Conservation (phyloP, 2,329 filamentous ascomycete genomes). For the Fusarium dimerum region DNA sequence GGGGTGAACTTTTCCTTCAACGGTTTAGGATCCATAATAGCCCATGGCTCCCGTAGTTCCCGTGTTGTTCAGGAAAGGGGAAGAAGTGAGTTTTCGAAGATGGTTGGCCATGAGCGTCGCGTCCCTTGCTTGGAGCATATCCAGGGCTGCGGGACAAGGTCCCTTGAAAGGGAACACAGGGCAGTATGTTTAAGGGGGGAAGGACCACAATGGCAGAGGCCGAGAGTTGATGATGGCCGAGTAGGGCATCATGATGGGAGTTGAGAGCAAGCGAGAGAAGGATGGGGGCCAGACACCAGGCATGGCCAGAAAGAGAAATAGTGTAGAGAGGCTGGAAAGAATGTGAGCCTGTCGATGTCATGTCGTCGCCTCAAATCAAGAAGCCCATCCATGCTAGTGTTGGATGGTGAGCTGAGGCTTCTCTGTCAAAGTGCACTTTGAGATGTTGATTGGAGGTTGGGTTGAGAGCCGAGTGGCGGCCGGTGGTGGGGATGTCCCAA, state of each 20-base stretch:
- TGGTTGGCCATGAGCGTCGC: conserved; percentile 32
- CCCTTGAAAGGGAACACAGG: conserved; percentile 22
- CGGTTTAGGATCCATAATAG: conserved; percentile 27
- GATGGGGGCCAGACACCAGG: conserved; percentile 16
- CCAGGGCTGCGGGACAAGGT: conserved; percentile 23
- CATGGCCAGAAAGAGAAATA: conserved; percentile 8
- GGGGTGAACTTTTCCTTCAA: conserved; percentile 22
- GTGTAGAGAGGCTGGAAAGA: conserved; percentile 23
- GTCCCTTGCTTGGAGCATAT: conserved; percentile 14
- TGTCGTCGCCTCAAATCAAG: conserved; percentile 14
- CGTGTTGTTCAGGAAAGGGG: conserved; percentile 24
- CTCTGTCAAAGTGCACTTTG: conserved; percentile 32
- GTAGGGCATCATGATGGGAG: conserved; percentile 7
- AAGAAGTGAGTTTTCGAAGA: conserved; percentile 21
- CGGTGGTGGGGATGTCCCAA: too few relatives aligned
- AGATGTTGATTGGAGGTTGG: conserved; percentile 32
- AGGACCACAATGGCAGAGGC: conserved; percentile 18
- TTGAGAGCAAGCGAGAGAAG: conserved; percentile 12
- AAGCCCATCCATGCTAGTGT: conserved; percentile 33
- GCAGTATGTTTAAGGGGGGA: conserved; percentile 22
- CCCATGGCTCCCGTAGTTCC: conserved; percentile 29
- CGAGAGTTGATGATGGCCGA: not conserved
- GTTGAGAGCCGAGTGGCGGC: conserved; percentile 16
- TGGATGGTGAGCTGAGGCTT: conserved; percentile 36
- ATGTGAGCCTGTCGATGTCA: conserved; percentile 25